A percentile compares a stretch with the other conserved stretches of the same genome.
phyloP scores from a whole-genome alignment of 2,329 filamentous ascomycete species.

The Phaeoacremonium minimum region DNA sequence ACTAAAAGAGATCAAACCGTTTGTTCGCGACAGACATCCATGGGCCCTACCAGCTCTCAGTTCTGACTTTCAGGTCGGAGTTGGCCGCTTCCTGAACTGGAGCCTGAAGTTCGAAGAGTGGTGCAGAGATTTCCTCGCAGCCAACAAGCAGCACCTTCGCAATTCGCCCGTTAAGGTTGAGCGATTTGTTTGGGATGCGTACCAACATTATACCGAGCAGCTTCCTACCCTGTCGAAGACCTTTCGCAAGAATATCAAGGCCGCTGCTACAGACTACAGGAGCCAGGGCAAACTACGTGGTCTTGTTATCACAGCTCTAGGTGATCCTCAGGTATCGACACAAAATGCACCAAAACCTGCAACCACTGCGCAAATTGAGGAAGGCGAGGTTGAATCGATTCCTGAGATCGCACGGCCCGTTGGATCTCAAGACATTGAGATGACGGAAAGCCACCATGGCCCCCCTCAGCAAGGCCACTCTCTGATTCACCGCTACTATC shows the following conservation, averaged over 20 bases:
- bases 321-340: background rate
- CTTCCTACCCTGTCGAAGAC: background rate
- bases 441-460: too few species aligned
- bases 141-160: background rate
- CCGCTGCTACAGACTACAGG: background rate
- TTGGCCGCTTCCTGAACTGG: too few species aligned
- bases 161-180: background rate
- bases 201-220: background rate
- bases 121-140: background rate
- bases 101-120: background rate
- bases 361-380: background rate
- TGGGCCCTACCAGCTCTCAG: too few species aligned
- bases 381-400: background rate
- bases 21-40: too few species aligned
- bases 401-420: too few species aligned
- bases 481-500: slow-evolving; percentile 48
- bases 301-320: background rate
- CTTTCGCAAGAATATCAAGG: background rate
- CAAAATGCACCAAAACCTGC: too few species aligned
- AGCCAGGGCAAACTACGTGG: background rate
- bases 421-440: too few species aligned
- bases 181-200: background rate
- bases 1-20: too few species aligned
- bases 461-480: too few species aligned
- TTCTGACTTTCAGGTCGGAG: too few species aligned